Conservation (phyloP, 306 rosid genomes). For the Spatholobus suberectus region DNA sequence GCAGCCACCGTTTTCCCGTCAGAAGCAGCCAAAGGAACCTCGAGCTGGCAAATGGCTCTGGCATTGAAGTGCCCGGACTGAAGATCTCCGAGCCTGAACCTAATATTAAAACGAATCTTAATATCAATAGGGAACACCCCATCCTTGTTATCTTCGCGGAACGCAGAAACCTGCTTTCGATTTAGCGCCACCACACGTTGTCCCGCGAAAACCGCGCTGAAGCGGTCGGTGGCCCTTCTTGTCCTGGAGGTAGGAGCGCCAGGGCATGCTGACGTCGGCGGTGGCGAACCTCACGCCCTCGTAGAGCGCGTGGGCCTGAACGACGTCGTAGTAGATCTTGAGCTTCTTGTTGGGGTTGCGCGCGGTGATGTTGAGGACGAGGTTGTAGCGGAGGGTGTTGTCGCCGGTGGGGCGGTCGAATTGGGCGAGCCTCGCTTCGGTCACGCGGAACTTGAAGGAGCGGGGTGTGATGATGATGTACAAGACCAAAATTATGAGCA, state of each 20-base stretch:
- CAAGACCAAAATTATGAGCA: conserved; percentile 18
- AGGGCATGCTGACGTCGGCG: conserved; percentile 24
- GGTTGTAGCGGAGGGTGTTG: conserved; percentile 37
- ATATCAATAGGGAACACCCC: conserved; percentile 53
- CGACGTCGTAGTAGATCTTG: conserved; percentile 10
- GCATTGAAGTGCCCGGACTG: conserved; percentile 37
- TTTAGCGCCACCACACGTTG: conserved; percentile 36
- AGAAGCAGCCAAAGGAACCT: conserved; percentile 44
- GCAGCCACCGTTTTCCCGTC: background rate
- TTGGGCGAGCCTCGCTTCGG: conserved; percentile 34
- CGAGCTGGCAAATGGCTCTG: conserved; percentile 47
- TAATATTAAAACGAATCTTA: conserved; percentile 48
- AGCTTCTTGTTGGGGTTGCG: conserved; percentile 42
- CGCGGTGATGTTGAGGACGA: conserved; percentile 42
- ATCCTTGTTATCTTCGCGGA: conserved; percentile 23
- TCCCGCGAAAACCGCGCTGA: conserved; percentile 45
- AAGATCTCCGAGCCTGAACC: conserved; percentile 49
- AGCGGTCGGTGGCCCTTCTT: conserved; percentile 35
- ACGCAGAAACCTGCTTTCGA: conserved; percentile 1
- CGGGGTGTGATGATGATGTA: conserved; percentile 51
- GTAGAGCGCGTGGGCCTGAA: conserved; percentile 40
- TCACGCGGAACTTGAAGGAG: conserved; percentile 44
- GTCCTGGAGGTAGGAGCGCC: conserved; percentile 19
- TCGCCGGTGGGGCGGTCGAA: conserved; percentile 45
- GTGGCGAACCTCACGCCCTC: conserved; percentile 10